Evolutionary conservation across 805 yeast genomes (phyloP), one percentile per base, ranked within the genome.

Genomic region (Torulaspora franciscae): DNA sequence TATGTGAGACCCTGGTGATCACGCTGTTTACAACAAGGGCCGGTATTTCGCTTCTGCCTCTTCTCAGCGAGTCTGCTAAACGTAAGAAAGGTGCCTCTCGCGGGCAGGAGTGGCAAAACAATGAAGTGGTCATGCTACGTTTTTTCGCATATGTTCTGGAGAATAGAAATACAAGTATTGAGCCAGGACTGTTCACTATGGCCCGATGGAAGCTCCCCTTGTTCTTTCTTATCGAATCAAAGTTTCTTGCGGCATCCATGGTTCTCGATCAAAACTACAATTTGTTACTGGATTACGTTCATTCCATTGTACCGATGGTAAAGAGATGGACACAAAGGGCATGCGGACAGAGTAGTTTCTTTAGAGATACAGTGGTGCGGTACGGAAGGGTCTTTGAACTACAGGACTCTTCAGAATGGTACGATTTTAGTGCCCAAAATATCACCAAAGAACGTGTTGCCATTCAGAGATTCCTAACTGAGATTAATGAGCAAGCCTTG

Each of bases 11-110:
- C 17, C 25, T 52, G 7, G 24, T 51, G 7, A 32, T 59, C 13
- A 48, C 52, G 8, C 42, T 59, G 2, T 52, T 58, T 30, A 52
- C 58, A 7, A 61, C 67, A 6, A 44, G 39, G 30, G 29, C 61
- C 3, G 67, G 67, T 6, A 38, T 37, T 3, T 52, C 60, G 9
- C 37, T 56, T 11, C 26, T 57, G 33, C 36, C 49, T 4, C 40
- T 36, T 28, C 27, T 41, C 42, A 22, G 25, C 22, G 44, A 41
- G 15, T 41, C 39, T 15, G 24, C 33, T 19, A 34, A 32, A 33
- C 45, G n/a, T 22, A 32, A 14, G 30, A 34, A 14, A 7, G 24
- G 6, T 29, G 22, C 9, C 24, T 23, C 33, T 17, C 34, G 27
- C 11, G 27, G 36, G n/a, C 38, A 32, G 7, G 42, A 26, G 13